These are phyloP conservation scores for Backusella australiensis DNA, from an alignment of 192 early-diverging fungal species.

Conservation along the genomic window DNA sequence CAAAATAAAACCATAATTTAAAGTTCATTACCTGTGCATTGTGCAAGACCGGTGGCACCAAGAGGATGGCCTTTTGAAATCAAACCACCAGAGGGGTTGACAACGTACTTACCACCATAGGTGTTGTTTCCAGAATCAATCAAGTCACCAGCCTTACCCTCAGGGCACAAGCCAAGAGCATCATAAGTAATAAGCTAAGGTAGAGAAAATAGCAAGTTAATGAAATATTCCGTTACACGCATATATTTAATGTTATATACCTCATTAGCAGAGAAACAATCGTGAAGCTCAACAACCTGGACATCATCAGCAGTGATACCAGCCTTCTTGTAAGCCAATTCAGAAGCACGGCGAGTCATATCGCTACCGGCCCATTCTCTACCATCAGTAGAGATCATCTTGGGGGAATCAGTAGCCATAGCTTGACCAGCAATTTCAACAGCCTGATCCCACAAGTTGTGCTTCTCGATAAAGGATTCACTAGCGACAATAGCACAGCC, in stretches of 20 bases:
- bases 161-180: constrained; percentile 62
- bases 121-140: constrained; percentile 53
- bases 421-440: constrained; percentile 64
- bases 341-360: constrained; percentile 66
- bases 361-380: constrained; percentile 63
- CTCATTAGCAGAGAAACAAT: constrained; percentile 77
- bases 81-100: constrained; percentile 73
- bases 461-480: constrained; percentile 60
- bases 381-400: constrained; percentile 44
- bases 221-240: constrained; percentile 26
- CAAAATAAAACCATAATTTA: neutral
- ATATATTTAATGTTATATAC: constrained; percentile 15
- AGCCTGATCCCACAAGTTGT: constrained; percentile 61
- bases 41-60: constrained; percentile 75
- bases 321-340: constrained; percentile 51
- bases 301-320: constrained; percentile 61
- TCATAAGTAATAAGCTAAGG: constrained; percentile 60
- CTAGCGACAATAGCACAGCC: constrained; percentile 62
- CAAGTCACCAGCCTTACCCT: constrained; percentile 62
- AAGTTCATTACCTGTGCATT: constrained; percentile 54
- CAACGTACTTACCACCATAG: constrained; percentile 61
- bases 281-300: constrained; percentile 70
- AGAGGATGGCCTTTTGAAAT: constrained; percentile 78
- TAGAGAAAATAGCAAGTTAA: neutral
- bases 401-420: constrained; percentile 73